Base-by-base conservation (phyloP, 176 grass and related monocot genomes). In the Oryza punctata region DNA sequence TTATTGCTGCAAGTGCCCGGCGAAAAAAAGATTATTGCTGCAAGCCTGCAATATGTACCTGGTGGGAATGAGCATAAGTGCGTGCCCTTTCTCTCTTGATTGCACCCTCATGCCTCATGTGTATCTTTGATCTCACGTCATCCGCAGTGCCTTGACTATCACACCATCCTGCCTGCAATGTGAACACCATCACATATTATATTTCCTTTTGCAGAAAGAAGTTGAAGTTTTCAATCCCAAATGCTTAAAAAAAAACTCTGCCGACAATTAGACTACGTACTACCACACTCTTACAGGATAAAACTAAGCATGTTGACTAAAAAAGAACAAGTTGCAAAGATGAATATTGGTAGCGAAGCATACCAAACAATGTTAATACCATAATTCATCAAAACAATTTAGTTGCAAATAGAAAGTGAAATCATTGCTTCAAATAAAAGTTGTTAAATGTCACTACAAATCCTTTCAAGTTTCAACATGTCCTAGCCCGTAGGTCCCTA, bases 91-190 rank as follows among this genome's bases (percentile, higher is more conserved):
- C 95, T 85, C 92, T 91, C 72, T 90, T 98, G 14, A 93, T 79
- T 11, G 87, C 90, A 78, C 90, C 95, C 73, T 93, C 89, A 40
- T 89, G 90, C 84, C 89, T 98, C 90, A 95, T 87, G 12, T 95
- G 84, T 37, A 95, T 77, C 78, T 93, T 95, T 67, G 92, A 69
- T 87, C 54, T 91, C 10, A 98, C 29, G 67, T 93, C 95, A 67
- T 89, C 88, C 25, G 91, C 38, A 66, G 88, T 98, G 45, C 92
- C 90, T 76, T 78, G 92, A 70, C 87, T 91, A 63, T 91, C 85
- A 76, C 95, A 98, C 95, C 95, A 98, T 82, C 92, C 90, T 40
- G 81, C 85, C 95, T 98, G 69, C 12, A 88, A 70, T 77, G 78
- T 45, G 24, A 80, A 87, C 3, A 81, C 69, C 28, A 70, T 76